Conservation (phyloP, 2,329 filamentous ascomycete genomes). For the Fusarium temperatum region DNA sequence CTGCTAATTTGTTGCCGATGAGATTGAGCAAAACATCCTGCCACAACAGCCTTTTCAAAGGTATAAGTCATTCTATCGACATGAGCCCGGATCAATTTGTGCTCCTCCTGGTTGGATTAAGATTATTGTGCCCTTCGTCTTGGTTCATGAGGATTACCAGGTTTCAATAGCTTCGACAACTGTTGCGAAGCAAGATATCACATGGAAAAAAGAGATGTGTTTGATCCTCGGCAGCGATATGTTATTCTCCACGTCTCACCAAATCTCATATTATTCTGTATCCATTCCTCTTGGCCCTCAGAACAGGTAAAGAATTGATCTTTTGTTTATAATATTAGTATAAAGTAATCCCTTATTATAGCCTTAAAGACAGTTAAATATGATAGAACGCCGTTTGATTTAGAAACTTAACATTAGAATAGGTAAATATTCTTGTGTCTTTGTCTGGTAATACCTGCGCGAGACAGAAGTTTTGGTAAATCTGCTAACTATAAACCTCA, state of each 20-base stretch:
- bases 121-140: not conserved
- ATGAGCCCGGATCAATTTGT: not conserved
- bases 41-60: not conserved
- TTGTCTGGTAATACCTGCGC: no score
- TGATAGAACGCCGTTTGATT: no score
- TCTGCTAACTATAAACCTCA: no score
- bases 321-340: no score
- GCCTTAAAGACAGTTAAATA: no score
- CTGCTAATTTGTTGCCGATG: not conserved
- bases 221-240: not conserved
- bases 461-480: no score
- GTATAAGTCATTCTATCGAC: not conserved
- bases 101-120: not conserved
- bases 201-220: rapidly evolving
- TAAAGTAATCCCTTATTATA: no score
- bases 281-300: not conserved
- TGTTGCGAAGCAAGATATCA: not conserved
- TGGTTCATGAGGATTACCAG: rapidly evolving
- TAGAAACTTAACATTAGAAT: no score
- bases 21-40: not conserved
- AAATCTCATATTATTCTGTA: not conserved
- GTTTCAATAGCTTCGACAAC: not conserved
- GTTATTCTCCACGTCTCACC: not conserved
- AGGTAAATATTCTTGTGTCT: no score
- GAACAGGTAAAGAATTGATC: not conserved